Conservation (phyloP, 495 filamentous ascomycete genomes). For the Collariella sp. region DNA sequence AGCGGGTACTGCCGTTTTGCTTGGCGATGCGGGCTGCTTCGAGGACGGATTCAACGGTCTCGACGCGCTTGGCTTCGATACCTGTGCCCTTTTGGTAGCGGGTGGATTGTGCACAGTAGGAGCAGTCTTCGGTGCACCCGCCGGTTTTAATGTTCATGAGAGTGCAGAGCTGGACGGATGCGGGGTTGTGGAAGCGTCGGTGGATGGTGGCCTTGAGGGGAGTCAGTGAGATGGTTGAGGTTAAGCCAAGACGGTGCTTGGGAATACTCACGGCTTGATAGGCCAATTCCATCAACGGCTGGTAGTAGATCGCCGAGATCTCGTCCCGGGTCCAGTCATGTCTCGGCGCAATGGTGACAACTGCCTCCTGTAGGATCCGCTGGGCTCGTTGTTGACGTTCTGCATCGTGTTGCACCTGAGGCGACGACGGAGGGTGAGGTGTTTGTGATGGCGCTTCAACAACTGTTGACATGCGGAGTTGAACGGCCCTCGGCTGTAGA, state of each 20-base stretch:
- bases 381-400: slow-evolving; percentile 7
- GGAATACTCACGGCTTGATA: slow-evolving; percentile 56
- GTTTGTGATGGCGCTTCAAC: background rate
- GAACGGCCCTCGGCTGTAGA: background rate
- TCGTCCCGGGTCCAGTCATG: slow-evolving; percentile 73
- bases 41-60: slow-evolving; percentile 67
- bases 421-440: background rate
- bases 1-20: slow-evolving; percentile 70
- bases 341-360: slow-evolving; percentile 48
- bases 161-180: slow-evolving; percentile 78
- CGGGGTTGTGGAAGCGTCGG: slow-evolving; percentile 70
- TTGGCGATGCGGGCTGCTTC: slow-evolving; percentile 65
- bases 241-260: background rate
- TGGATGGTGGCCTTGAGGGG: slow-evolving; percentile 55
- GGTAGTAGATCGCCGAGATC: slow-evolving; percentile 65
- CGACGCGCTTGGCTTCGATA: slow-evolving; percentile 66
- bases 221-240: background rate
- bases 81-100: slow-evolving; percentile 73
- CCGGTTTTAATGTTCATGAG: slow-evolving; percentile 95
- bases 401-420: background rate
- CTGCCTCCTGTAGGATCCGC: slow-evolving; percentile 36
- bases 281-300: slow-evolving; percentile 65
- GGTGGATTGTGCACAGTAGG: slow-evolving; percentile 80
- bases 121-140: slow-evolving; percentile 80
- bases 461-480: slow-evolving; percentile 1